These are phyloP conservation scores for Ailanthus altissimus DNA, from an alignment of 345 rosid genomes.

Conservation along the genomic window DNA sequence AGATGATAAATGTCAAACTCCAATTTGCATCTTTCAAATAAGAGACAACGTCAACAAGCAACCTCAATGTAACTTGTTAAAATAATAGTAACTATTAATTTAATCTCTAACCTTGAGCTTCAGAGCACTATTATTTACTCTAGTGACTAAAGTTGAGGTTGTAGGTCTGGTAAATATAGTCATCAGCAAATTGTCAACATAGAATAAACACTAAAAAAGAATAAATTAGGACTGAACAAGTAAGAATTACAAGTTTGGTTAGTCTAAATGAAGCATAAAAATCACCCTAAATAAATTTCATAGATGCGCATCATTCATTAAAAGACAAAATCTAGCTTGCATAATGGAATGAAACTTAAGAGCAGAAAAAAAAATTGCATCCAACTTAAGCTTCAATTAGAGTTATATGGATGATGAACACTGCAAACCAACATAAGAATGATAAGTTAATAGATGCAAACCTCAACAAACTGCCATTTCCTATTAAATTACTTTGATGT, in stretches of 20 bases:
- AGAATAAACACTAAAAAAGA: neutral
- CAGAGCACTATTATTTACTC: slow-evolving; percentile 40
- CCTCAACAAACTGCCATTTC: slow-evolving; percentile 47
- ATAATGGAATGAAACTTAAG: neutral
- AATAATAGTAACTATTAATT: slow-evolving; percentile 12
- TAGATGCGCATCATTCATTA: neutral
- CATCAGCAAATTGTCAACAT: slow-evolving; percentile 9
- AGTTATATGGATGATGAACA: neutral
- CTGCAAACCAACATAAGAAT: neutral
- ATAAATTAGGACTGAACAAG: slow-evolving; percentile 6
- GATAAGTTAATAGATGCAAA: slow-evolving; percentile 28
- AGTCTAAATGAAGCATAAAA: slow-evolving; percentile 15
- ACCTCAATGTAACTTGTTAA: neutral
- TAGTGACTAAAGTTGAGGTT: slow-evolving; percentile 33
- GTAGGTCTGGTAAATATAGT: slow-evolving; percentile 45
- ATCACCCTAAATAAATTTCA: slow-evolving; percentile 12
- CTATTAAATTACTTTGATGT: neutral
- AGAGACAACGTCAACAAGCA: slow-evolving; percentile 24
- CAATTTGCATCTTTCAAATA: slow-evolving; percentile 61
- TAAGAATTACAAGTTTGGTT: neutral
- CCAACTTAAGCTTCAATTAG: slow-evolving; percentile 11
- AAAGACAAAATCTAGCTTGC: neutral
- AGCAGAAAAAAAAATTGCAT: neutral
- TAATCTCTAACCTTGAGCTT: slow-evolving; percentile 50
- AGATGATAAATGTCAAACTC: slow-evolving; percentile 66